Percentiles rank a stretch among this genome's conserved stretches.
Evolutionary conservation across 176 grass and related monocot genomes (phyloP).

Genomic region (Neostapfia colusana): DNA sequence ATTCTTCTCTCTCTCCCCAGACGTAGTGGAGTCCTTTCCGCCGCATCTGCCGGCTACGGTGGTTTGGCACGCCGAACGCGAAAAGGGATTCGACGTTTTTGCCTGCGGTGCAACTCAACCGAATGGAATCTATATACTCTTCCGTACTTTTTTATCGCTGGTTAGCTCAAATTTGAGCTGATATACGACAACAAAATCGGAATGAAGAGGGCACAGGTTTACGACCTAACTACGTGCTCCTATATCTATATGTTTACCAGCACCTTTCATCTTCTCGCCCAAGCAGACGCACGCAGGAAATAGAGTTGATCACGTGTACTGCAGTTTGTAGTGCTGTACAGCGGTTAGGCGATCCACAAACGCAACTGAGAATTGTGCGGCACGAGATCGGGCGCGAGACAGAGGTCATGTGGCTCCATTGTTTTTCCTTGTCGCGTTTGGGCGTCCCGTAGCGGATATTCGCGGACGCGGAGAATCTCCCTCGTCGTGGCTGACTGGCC

Average conservation of each 20-base stretch:
- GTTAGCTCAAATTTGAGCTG: no score
- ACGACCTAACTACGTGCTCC: no score
- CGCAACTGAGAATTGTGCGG: background rate
- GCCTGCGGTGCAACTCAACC: background rate
- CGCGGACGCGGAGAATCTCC: constrained; percentile 45
- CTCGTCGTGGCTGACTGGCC: background rate
- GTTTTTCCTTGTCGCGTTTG: background rate
- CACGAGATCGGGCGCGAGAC: background rate
- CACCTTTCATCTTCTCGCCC: no score
- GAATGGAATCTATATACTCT: no score
- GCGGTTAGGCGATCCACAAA: no score
- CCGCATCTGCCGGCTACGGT: background rate
- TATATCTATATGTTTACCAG: background rate
- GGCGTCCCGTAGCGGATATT: constrained; percentile 41
- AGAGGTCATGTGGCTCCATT: background rate
- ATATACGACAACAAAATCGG: no score
- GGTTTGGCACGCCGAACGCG: background rate
- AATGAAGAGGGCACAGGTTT: no score
- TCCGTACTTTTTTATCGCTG: no score
- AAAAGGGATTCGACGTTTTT: background rate
- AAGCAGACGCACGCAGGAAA: no score
- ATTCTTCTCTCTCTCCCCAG: background rate
- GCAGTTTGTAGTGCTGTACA: no score
- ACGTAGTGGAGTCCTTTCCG: background rate
- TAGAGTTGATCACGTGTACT: no score